phyloP scores from a whole-genome alignment of 1,284 basidiomycete genomes.

The Agroathelia rolfsii region DNA sequence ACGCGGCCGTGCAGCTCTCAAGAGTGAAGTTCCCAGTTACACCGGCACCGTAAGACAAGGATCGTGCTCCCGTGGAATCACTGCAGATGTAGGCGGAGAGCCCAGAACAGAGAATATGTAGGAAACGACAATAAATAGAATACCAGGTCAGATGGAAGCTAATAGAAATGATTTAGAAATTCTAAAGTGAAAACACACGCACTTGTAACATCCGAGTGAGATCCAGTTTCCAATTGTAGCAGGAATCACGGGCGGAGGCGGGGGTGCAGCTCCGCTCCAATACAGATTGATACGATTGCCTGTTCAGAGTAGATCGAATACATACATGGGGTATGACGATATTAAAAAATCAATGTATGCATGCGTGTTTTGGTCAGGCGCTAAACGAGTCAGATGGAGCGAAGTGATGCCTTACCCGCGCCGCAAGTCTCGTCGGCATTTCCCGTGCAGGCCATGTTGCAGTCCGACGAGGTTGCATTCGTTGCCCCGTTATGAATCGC shows the following conservation, averaged over 20 bases:
- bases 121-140: conserved; percentile 2
- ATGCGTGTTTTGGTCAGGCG: no score
- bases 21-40: conserved; percentile 39
- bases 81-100: no score
- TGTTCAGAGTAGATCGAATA: no score
- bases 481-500: conserved; percentile 35
- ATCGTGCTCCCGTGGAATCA: conserved; percentile 38
- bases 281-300: conserved; percentile 52
- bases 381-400: conserved; percentile 9
- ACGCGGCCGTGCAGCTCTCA: conserved; percentile 50
- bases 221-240: conserved; percentile 48
- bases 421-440: conserved; percentile 51
- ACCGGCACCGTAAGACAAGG: conserved; percentile 32
- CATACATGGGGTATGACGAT: no score
- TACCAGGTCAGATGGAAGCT: conserved; percentile 5
- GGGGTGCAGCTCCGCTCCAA: conserved; percentile 46
- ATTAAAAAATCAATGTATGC: no score
- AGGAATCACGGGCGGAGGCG: conserved; percentile 39
- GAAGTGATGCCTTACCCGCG: conserved; percentile 22
- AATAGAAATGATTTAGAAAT: conserved; percentile 3
- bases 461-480: conserved; percentile 38
- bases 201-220: conserved; percentile 60
- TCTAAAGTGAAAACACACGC: no score
- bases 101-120: no score
- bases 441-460: conserved; percentile 54